Base-by-base conservation (phyloP, 108 stramenopile species). In the Schizochytrium sp. region DNA sequence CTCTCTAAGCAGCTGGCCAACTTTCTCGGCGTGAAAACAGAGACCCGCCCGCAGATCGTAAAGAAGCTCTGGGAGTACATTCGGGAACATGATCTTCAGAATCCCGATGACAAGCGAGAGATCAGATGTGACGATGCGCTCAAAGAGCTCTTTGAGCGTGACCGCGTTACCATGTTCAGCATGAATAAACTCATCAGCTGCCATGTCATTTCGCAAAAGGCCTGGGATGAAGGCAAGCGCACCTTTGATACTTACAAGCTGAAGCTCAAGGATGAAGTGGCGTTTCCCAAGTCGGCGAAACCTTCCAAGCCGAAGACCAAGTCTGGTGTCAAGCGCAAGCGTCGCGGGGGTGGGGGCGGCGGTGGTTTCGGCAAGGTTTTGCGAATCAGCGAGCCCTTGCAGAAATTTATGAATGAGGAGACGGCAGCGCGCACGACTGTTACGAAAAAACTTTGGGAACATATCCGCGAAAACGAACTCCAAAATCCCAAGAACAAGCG, bases 11-110 rank as follows among this genome's bases (percentile, higher is more conserved):
- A 3, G 14, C 76, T 83, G 19, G 6, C 48, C 6, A 23, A 8
- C 2, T 23, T 83, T 83, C 48, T 83, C 25, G 76, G 76, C 76
- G 76, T 53, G 12, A 1, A 19, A 34, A 6, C 16, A 89, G 58
- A 60, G 58, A 55, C 89, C n/a, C 71, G 90, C n/a, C 51, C 90
- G 5, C 55, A 90, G 18, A 89, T 89, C 14, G 87, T 87, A 5
- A 91, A 91, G 72, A 58, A 45, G 8, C 18, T 91, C 28, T 91
- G 91, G 91, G 87, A 87, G 19, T 90, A 91, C 87, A 91, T 91
- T 63, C 88, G 88, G 57, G 58, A 16, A 18, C 5, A 91, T 8
- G 58, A 88, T 16, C 48, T 91, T 48, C 91, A 91, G 87, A 88
- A 91, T n/a, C 91, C 91, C 6, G 16, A 5, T 25, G 87, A 91